Base-by-base conservation (phyloP, 1,284 basidiomycete genomes). In the Malassezia sp. region DNA sequence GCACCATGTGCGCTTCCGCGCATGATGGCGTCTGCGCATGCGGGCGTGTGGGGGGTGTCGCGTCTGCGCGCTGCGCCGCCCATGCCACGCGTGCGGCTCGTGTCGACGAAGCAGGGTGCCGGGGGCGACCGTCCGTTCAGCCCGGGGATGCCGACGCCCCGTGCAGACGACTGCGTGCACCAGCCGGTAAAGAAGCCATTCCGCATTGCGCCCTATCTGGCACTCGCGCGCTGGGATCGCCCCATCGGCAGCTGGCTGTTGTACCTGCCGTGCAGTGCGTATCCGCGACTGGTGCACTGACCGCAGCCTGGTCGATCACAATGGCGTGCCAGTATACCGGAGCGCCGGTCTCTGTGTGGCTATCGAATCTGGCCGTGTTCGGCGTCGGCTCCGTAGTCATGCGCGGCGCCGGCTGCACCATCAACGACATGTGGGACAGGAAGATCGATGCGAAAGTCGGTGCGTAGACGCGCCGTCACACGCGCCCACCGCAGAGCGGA, bases 341-440 rank as follows among this genome's bases (percentile, higher is more conserved):
- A 4, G 42, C 59, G 10, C 49, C 54, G 2, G 45, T 50, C n/a
- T 52, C 59, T 3, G 51, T 53, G 0, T 59, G 58, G 29, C 43
- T 63, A 32, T 58, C 56, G 23, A 60, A 67, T 40, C 49, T 86
- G 29, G 74, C 78, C 21, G 75, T 97, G 0, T 97, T 97, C 63
- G 90, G 85, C 1, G 72, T 83, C 3, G 93, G 93, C 0, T 88
- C 93, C 0, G 63, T 95, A 33, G 78, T 97, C 45, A 97, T 97
- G 93, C 81, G 93, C 15, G 89, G 93, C 6, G 93, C 93, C 5
- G 93, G 93, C 5, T 99, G 93, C 70, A 96, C 88, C 0, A 93
- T 97, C 63, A 97, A 97, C 69, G 93, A 99, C 69, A 83, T 99
- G 81, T 97, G 93, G 90, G 93, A 99, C 77, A 77, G 54, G 79